Percentiles rank a stretch among this genome's conserved stretches.
phyloP scores from a whole-genome alignment of 1,139 yeast species.

The Geotrichum candidum region DNA sequence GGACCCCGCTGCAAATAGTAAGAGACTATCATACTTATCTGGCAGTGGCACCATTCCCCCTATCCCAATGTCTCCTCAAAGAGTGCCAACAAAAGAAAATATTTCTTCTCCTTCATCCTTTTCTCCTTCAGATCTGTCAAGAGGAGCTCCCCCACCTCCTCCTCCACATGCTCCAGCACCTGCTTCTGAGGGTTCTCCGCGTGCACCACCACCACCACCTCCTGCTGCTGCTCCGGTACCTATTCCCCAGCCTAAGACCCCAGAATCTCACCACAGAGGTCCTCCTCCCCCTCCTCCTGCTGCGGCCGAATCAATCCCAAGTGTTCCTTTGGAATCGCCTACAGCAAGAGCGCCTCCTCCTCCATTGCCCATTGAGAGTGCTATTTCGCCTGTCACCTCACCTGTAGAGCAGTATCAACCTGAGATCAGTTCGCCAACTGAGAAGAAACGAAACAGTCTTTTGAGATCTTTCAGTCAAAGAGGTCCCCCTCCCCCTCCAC shows the following conservation, averaged over 20 bases:
- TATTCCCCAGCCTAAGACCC: conserved; percentile 4
- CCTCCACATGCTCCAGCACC: conserved; percentile 3
- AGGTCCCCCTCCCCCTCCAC: conserved; percentile 26
- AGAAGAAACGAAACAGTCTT: background rate
- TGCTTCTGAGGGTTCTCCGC: background rate
- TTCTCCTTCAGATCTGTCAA: conserved; percentile 24
- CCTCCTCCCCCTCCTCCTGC: conserved; percentile 15
- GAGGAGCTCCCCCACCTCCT: conserved; percentile 23
- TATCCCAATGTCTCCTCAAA: conserved; percentile 26
- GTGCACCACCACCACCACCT: conserved; percentile 7
- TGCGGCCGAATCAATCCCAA: conserved; percentile 4
- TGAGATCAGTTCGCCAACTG: background rate
- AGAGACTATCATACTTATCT: conserved; percentile 25
- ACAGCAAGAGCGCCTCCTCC: conserved; percentile 5
- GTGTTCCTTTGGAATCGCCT: conserved; percentile 16
- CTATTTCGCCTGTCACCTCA: background rate
- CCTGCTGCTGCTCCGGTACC: conserved; percentile 16
- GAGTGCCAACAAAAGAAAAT: conserved; percentile 24
- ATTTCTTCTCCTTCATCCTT: conserved; percentile 11
- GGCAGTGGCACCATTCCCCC: conserved; percentile 31
- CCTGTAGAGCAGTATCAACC: background rate
- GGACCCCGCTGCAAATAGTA: conserved; percentile 19
- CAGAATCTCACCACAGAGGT: background rate
- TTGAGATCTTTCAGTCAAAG: conserved; percentile 17
- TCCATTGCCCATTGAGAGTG: conserved; percentile 9